A percentile compares a stretch with the other conserved stretches of the same genome.
Evolutionary conservation across 2,329 filamentous ascomycete species (phyloP).

Genomic region (Magnaporthales sp.): DNA sequence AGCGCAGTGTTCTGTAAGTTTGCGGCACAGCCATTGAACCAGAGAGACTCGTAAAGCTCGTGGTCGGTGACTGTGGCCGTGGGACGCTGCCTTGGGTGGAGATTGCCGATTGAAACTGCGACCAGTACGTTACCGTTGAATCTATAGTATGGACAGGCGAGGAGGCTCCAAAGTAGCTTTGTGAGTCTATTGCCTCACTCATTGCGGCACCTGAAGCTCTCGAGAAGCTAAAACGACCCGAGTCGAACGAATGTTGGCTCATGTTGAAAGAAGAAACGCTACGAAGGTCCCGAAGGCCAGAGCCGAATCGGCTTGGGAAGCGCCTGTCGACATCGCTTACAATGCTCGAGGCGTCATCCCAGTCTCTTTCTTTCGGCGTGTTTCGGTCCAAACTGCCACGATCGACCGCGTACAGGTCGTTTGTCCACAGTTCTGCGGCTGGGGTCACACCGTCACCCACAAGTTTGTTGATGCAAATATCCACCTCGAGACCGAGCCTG

Average conservation of each 20-base stretch:
- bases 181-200: slow-evolving; percentile 59
- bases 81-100: slow-evolving; percentile 53
- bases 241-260: slow-evolving; percentile 64
- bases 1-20: slow-evolving; percentile 22
- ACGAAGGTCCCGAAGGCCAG: slow-evolving; percentile 48
- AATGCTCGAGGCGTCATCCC: slow-evolving; percentile 44
- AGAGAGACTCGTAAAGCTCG: slow-evolving; percentile 50
- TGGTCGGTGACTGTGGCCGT: slow-evolving; percentile 51
- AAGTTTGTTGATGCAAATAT: slow-evolving; percentile 75
- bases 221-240: slow-evolving; percentile 53
- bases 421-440: slow-evolving; percentile 69
- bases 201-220: slow-evolving; percentile 29
- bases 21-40: slow-evolving; percentile 39
- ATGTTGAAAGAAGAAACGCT: slow-evolving; percentile 51
- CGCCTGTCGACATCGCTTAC: slow-evolving; percentile 46
- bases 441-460: slow-evolving; percentile 42
- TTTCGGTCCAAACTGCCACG: slow-evolving; percentile 48
- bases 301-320: slow-evolving; percentile 37
- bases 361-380: slow-evolving; percentile 32
- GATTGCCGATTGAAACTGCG: slow-evolving; percentile 65
- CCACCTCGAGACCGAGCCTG: slow-evolving; percentile 83
- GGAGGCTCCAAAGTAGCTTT: slow-evolving; percentile 62
- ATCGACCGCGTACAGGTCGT: slow-evolving; percentile 76
- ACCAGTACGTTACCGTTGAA: slow-evolving; percentile 79
- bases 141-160: slow-evolving; percentile 67